phyloP scores from a whole-genome alignment of 441 rosid species.

The Pelargonium australe region DNA sequence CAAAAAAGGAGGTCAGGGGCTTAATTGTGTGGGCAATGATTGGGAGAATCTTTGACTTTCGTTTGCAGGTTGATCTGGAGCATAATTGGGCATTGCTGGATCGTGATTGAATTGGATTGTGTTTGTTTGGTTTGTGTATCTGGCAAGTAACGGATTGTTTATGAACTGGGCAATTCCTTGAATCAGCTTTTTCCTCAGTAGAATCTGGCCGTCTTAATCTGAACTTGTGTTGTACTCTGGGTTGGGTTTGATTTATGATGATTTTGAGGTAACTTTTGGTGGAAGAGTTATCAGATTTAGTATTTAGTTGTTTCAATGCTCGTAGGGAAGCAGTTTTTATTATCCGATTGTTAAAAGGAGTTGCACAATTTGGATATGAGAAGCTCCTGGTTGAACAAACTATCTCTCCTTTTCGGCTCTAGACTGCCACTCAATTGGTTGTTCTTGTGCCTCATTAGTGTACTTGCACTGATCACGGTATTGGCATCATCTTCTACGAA shows the following conservation, averaged over 20 bases:
- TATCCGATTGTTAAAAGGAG: neutral
- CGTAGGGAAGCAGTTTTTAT: constrained; percentile 5
- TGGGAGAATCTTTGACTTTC: constrained; percentile 1
- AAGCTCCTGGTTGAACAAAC: constrained; percentile 64
- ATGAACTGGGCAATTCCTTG: neutral
- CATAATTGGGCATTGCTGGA: constrained; percentile 1
- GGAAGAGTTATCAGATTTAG: constrained; percentile 14
- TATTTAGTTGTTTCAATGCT: constrained; percentile 13
- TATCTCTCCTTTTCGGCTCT: constrained; percentile 53
- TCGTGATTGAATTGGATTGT: constrained; percentile 1
- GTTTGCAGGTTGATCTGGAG: constrained; percentile 8
- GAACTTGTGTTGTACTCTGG: neutral
- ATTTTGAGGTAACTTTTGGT: constrained; percentile 12
- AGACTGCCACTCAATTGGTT: constrained; percentile 62
- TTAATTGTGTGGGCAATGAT: neutral
- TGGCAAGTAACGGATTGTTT: constrained; percentile 8
- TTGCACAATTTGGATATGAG: constrained; percentile 61
- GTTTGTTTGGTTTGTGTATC: neutral
- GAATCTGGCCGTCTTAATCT: neutral
- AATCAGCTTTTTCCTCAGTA: neutral
- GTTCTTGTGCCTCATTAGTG: constrained; percentile 55
- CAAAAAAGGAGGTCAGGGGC: constrained; percentile 1
- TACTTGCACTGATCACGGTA: constrained; percentile 58
- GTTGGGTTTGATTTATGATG: constrained; percentile 8
- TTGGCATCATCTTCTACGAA: constrained; percentile 60